Evolutionary conservation across 352 stramenopile genomes (phyloP).

Genomic region (Phytophthora chlamydospora): DNA sequence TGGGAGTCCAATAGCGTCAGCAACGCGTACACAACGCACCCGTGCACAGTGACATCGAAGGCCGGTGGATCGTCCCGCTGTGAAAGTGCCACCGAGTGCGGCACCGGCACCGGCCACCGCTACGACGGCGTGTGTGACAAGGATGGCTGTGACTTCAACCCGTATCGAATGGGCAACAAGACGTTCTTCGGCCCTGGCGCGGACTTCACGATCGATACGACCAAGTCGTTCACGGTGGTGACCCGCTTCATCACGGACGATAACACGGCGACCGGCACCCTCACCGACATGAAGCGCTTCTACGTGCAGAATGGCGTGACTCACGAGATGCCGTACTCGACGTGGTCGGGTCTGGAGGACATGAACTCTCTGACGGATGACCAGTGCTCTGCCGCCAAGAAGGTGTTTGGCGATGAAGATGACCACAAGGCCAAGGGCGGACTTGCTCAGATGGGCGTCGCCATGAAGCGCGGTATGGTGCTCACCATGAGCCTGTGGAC

Average conservation of each 20-base stretch:
- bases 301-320: slow-evolving; percentile 55
- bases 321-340: slow-evolving; percentile 33
- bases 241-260: slow-evolving; percentile 67
- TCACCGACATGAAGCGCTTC: slow-evolving; percentile 62
- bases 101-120: slow-evolving; percentile 28
- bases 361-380: slow-evolving; percentile 46
- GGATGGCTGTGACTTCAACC: slow-evolving; percentile 63
- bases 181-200: slow-evolving; percentile 55
- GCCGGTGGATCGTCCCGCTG: slow-evolving; percentile 36
- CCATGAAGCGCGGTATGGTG: slow-evolving; percentile 53
- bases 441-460: slow-evolving; percentile 44
- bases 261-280: slow-evolving; percentile 42
- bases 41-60: slow-evolving; percentile 24
- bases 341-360: slow-evolving; percentile 23
- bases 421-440: slow-evolving; percentile 45
- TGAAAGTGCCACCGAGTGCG: slow-evolving; percentile 35
- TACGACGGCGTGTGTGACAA: slow-evolving; percentile 68
- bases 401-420: slow-evolving; percentile 50
- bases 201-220: slow-evolving; percentile 55
- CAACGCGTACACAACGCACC: slow-evolving; percentile 43
- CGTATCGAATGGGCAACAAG: slow-evolving; percentile 58
- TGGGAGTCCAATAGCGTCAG: slow-evolving; percentile 50
- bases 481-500: slow-evolving; percentile 68
- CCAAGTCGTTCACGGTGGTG: slow-evolving; percentile 54
- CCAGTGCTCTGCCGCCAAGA: slow-evolving; percentile 48